Conservation (phyloP, 768 basidiomycete species). For the Tephrocybe sp. region DNA sequence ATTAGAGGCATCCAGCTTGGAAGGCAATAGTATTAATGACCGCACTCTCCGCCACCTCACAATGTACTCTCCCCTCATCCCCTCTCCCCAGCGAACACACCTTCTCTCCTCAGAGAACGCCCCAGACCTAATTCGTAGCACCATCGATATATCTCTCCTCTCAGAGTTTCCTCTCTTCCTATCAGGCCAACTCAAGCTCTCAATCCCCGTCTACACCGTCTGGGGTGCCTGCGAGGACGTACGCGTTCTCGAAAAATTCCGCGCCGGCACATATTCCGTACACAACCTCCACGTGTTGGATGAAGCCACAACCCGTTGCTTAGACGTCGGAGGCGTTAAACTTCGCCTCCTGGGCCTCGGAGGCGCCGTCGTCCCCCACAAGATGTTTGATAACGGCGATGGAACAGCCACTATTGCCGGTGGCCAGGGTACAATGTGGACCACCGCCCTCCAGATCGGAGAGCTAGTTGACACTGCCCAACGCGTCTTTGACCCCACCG, state of each 20-base stretch:
- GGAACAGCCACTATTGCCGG: conserved; percentile 97
- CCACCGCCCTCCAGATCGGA: conserved; percentile 94
- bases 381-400: conserved; percentile 93
- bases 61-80: conserved; percentile 93
- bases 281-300: conserved; percentile 92
- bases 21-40: conserved; percentile 78
- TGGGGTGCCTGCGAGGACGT: conserved; percentile 99
- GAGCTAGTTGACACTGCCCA: conserved; percentile 98
- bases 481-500: conserved; percentile 87
- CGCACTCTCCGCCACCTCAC: conserved; percentile 94
- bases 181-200: conserved; percentile 91
- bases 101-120: conserved; percentile 75
- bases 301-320: conserved; percentile 90
- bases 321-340: conserved; percentile 93
- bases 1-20: conserved; percentile 75
- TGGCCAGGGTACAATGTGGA: conserved; percentile 98
- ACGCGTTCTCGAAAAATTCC: conserved; percentile 87
- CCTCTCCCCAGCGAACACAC: conserved; percentile 76
- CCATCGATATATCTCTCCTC: conserved; percentile 74
- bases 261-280: conserved; percentile 77
- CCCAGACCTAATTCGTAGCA: conserved; percentile 66
- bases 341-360: conserved; percentile 94
- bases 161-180: conserved; percentile 94
- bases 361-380: conserved; percentile 92
- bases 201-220: conserved; percentile 93